Evolutionary conservation across 1,284 basidiomycete species (phyloP), one percentile per base, ranked within the genome.

Genomic region (Fomitopsis betulina): DNA sequence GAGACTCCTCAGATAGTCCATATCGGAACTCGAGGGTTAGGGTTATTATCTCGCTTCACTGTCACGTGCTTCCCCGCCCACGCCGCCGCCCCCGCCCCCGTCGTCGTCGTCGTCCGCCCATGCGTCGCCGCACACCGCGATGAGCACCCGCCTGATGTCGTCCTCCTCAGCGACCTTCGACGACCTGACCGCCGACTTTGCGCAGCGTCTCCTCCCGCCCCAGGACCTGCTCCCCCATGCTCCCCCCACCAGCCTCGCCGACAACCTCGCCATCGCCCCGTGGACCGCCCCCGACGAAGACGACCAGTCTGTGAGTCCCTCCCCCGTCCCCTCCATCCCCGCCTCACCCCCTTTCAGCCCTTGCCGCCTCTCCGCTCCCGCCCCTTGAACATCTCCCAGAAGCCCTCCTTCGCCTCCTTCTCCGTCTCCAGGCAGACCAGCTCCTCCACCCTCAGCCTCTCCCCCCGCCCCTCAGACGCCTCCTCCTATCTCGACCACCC

Each of bases 1-100:
- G 5, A 97, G 81, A 19, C 89, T 85, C 65, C 91, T 81, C 60
- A 95, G 76, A 70, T 93, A 93, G 65, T 95, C 92, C 93, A 95
- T 95, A n/a, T n/a, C n/a, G n/a, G n/a, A n/a, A n/a, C n/a, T n/a
- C n/a, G n/a, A n/a, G n/a, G n/a, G n/a, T n/a, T n/a, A n/a, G n/a
- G n/a, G n/a, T n/a, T n/a, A n/a, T n/a, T n/a, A n/a, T n/a, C n/a
- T n/a, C n/a, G n/a, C n/a, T n/a, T n/a, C n/a, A n/a, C n/a, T n/a
- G n/a, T n/a, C n/a, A n/a, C n/a, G n/a, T n/a, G n/a, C n/a, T n/a
- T n/a, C n/a, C n/a, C n/a, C n/a, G n/a, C n/a, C n/a, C n/a, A n/a
- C n/a, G n/a, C n/a, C n/a, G n/a, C n/a, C n/a, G n/a, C n/a, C n/a
- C n/a, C n/a, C n/a, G n/a, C n/a, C n/a, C n/a, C n/a, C n/a, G n/a